Base-by-base conservation (phyloP, 306 rosid genomes). In the Cicer arietinum region DNA sequence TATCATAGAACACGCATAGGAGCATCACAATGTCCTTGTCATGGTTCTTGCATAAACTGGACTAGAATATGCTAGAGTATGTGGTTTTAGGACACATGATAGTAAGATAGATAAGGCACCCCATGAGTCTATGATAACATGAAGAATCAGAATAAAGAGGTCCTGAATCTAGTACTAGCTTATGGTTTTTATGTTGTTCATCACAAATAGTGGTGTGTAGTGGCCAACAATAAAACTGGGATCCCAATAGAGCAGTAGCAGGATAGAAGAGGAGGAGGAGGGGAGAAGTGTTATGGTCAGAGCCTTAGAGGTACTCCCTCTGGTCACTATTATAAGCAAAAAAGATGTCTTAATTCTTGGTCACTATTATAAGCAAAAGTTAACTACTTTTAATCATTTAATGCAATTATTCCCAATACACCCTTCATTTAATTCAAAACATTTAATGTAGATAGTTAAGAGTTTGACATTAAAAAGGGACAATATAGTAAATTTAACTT, bases 1-100 rank as follows among this genome's bases (percentile, higher is more conserved):
- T 56, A 56, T 56, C 39, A 56, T 18, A 56, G 7, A 56, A 22
- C 62, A 56, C 39, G 7, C 39, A 20, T 56, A 16, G 59, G 4
- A 57, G 39, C n/a, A 1, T 10, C 25, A 57, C 14, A 57, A 22
- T 57, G 62, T 22, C 14, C 62, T 9, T 18, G 7, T 54, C 61
- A 54, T 17, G 61, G 37, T 54, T 18, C 37, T 54, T 54, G 61
- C 61, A 54, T 57, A 6, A 57, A 57, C 7, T 53, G 62, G 62
- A 37, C 22, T 57, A 22, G 45, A 22, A 57, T 10, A 57, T 57
- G 40, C 40, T 50, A 6, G 63, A 57, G 63, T 20, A 57, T 57
- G 14, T 57, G 40, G 10, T 30, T 39, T 57, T 7, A 20, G 1
- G 63, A 57, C 40, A 57, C 63, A 6, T 22, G 14, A 20, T 10